These are phyloP conservation scores for Citropsis articulata DNA, from an alignment of 345 rosid genomes.

Conservation along the genomic window DNA sequence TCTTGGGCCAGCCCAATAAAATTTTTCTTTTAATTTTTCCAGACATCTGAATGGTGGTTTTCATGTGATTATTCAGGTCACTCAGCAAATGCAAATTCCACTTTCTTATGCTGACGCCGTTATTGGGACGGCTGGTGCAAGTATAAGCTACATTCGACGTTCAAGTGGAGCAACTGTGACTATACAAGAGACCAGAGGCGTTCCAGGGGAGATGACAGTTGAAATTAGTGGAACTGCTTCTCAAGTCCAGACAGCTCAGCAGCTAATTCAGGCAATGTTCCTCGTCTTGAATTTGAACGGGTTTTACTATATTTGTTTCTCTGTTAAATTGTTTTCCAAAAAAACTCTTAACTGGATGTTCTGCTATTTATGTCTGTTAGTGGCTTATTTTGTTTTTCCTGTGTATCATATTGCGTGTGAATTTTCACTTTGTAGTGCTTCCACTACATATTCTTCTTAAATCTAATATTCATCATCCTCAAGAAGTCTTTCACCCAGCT, in stretches of 20 bases:
- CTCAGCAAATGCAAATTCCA: constrained; percentile 95
- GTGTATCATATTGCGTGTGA: neutral
- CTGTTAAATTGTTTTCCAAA: neutral
- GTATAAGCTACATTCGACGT: constrained; percentile 93
- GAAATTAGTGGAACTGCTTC: constrained; percentile 97
- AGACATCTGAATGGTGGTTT: constrained; percentile 3
- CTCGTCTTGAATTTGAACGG: neutral
- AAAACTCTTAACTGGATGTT: neutral
- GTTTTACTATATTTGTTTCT: constrained; percentile 2
- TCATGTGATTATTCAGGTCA: constrained; percentile 46
- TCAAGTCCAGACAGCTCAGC: constrained; percentile 98
- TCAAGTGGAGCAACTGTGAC: constrained; percentile 97
- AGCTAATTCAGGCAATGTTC: constrained; percentile 79
- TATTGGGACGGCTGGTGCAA: constrained; percentile 92
- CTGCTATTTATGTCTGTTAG: neutral
- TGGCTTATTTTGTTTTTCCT: neutral
- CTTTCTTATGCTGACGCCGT: constrained; percentile 97
- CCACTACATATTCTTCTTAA: neutral
- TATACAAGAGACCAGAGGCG: constrained; percentile 93
- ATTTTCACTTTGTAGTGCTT: neutral
- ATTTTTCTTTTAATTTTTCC: neutral
- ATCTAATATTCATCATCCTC: neutral
- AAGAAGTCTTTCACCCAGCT: neutral
- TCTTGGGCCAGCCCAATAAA: neutral
- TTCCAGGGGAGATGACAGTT: constrained; percentile 97